Conservation (phyloP, 345 rosid species). For the Pistacia vera region DNA sequence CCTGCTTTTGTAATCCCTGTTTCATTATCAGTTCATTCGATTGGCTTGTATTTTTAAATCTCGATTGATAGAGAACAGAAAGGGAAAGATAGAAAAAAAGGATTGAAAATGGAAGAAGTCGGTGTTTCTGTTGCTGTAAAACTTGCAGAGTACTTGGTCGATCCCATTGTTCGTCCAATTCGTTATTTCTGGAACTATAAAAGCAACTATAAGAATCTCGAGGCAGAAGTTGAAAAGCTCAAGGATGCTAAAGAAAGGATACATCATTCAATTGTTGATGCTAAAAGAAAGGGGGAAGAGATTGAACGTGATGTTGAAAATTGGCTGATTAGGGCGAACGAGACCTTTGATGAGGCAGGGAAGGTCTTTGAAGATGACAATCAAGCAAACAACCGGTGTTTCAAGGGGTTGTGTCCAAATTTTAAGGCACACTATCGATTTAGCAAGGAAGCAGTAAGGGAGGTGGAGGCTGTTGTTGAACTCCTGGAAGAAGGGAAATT, state of each 20-base stretch:
- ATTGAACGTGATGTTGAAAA: not conserved
- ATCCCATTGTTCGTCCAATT: not conserved
- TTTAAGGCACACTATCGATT: conserved; percentile 4
- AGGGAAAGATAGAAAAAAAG: too few relatives aligned
- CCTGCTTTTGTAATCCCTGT: too few relatives aligned
- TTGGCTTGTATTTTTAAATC: too few relatives aligned
- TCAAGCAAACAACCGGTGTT: not conserved
- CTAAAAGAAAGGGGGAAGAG: not conserved
- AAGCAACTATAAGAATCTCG: not conserved
- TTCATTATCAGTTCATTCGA: too few relatives aligned
- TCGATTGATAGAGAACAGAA: too few relatives aligned
- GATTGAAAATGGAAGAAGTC: not conserved
- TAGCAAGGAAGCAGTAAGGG: conserved; percentile 17
- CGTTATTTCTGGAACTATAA: not conserved
- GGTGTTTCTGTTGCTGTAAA: not conserved
- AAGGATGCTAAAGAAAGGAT: not conserved
- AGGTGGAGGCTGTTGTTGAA: not conserved
- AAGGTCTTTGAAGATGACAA: not conserved
- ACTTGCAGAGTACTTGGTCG: not conserved
- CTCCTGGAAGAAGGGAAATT: conserved; percentile 3
- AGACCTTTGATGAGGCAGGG: not conserved
- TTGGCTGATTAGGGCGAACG: not conserved
- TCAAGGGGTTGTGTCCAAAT: conserved; percentile 6
- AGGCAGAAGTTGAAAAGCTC: not conserved
- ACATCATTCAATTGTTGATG: conserved; percentile 2